These are phyloP conservation scores for Celoporthe dispersa DNA, from an alignment of 2,329 filamentous ascomycete genomes.

Conservation along the genomic window DNA sequence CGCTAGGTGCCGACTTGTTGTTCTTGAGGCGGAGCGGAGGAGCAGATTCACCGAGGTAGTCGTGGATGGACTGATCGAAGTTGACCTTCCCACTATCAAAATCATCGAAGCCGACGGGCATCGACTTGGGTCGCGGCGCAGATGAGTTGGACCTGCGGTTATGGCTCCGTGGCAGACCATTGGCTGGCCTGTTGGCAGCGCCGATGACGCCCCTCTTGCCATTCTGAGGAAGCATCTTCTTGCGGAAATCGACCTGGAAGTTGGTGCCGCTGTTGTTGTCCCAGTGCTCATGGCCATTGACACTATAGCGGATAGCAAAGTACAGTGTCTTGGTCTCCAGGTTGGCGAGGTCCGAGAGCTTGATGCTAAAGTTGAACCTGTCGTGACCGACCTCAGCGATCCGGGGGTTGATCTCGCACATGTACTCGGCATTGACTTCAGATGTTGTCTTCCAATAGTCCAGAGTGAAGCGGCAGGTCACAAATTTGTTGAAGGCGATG, in stretches of 20 bases:
- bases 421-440: slow-evolving; percentile 88
- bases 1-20: slow-evolving; percentile 64
- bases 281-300: slow-evolving; percentile 87
- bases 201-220: slow-evolving; percentile 59
- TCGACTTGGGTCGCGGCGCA: slow-evolving; percentile 57
- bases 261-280: slow-evolving; percentile 89
- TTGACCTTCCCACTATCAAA: slow-evolving; percentile 67
- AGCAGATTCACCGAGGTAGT: slow-evolving; percentile 67
- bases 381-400: slow-evolving; percentile 72
- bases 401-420: slow-evolving; percentile 73
- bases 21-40: slow-evolving; percentile 71
- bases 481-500: slow-evolving; percentile 83
- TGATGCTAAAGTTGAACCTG: slow-evolving; percentile 92
- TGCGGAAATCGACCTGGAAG: slow-evolving; percentile 92
- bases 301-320: slow-evolving; percentile 86
- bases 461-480: slow-evolving; percentile 92
- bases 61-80: slow-evolving; percentile 63
- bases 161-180: slow-evolving; percentile 67
- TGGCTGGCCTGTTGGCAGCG: slow-evolving; percentile 53
- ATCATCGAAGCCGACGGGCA: slow-evolving; percentile 68
- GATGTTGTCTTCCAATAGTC: slow-evolving; percentile 99
- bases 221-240: slow-evolving; percentile 69
- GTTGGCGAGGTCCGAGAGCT: slow-evolving; percentile 87
- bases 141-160: slow-evolving; percentile 54
- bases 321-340: slow-evolving; percentile 91